Evolutionary conservation across 805 yeast genomes (phyloP), one percentile per base, ranked within the genome.

Genomic region (Nakazawaea peltata): DNA sequence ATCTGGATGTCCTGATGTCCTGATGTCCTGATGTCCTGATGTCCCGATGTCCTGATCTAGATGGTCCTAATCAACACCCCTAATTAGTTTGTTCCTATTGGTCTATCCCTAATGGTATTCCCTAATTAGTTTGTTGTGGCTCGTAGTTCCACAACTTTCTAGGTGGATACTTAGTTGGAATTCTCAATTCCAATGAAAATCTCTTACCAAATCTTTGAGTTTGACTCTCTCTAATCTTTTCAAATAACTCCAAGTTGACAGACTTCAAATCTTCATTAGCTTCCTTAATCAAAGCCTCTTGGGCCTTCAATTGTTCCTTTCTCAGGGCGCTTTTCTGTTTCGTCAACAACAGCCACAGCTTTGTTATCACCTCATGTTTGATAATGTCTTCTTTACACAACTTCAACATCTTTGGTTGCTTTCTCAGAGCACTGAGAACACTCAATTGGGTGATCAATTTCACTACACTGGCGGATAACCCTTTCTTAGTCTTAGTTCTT

Each of bases 161-260:
- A 14, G 97, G 82, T 11, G 98, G 98, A 42, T 66, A 84, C 37
- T 87, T 90, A 1, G 94, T 81, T 15, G 98, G 98, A 8, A 84
- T 76, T 51, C 92, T 75, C 55, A 85, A 54, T 50, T 90, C 96
- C 47, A 83, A 60, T 4, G 95, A 90, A 56, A 84, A 87, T 48
- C 86, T 65, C 45, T 72, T 71, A 19, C 39, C 39, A 21, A 25
- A 30, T 15, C 26, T 26, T 40, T 66, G 65, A 29, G 56, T 56
- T 45, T 81, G 80, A 33, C 63, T 59, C 21, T 56, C 55, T 47
- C 74, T 78, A 9, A 95, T 94, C 22, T 63, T 64, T 35, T 65
- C 69, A 47, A 65, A 87, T 34, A 90, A 61, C 31, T 59, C 67
- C 0, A 77, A 74, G 41, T 65, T 66, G 7, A 69, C 50, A 4